Percentiles rank a stretch among this genome's conserved stretches.
phyloP scores from a whole-genome alignment of 2,329 filamentous ascomycete genomes.

The Ascochyta fabae region DNA sequence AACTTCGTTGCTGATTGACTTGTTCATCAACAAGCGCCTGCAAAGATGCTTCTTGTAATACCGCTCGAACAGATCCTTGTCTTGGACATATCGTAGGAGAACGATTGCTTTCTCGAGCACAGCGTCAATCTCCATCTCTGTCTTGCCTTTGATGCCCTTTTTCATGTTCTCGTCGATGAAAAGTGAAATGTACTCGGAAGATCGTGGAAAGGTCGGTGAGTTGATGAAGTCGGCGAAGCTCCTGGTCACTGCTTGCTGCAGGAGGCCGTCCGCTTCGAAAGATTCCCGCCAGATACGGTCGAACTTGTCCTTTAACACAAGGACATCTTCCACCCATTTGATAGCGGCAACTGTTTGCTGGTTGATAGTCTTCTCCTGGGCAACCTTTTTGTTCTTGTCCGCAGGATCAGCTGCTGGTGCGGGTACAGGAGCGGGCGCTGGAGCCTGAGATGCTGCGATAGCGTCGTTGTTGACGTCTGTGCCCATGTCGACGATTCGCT shows the following conservation, averaged over 20 bases:
- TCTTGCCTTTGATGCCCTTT: slow-evolving; percentile 90
- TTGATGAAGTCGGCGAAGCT: slow-evolving; percentile 96
- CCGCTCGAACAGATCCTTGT: slow-evolving; percentile 93
- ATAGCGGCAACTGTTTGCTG: slow-evolving; percentile 87
- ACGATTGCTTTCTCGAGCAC: slow-evolving; percentile 89
- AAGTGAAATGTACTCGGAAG: slow-evolving; percentile 90
- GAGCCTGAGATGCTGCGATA: slow-evolving; percentile 62
- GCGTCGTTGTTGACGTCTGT: slow-evolving; percentile 78
- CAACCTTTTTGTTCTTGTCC: slow-evolving; percentile 55
- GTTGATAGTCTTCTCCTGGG: slow-evolving; percentile 62
- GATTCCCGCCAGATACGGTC: slow-evolving; percentile 77
- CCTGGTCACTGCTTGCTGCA: slow-evolving; percentile 82
- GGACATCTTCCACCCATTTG: slow-evolving; percentile 92
- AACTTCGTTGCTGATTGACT: slow-evolving; percentile 87
- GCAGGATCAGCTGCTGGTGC: slow-evolving; percentile 54
- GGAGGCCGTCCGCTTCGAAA: slow-evolving; percentile 74
- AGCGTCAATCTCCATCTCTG: slow-evolving; percentile 81
- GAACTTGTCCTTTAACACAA: slow-evolving; percentile 86
- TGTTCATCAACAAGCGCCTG: slow-evolving; percentile 83
- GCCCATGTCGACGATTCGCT: slow-evolving; percentile 79
- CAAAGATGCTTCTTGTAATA: slow-evolving; percentile 99
- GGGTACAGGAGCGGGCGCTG: slow-evolving; percentile 48
- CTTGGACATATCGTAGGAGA: slow-evolving; percentile 83
- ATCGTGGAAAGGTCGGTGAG: slow-evolving; percentile 69
- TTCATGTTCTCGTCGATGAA: slow-evolving; percentile 98